These are phyloP conservation scores for Arachnomyces sp. DNA, from an alignment of 2,329 filamentous ascomycete species.

Conservation along the genomic window DNA sequence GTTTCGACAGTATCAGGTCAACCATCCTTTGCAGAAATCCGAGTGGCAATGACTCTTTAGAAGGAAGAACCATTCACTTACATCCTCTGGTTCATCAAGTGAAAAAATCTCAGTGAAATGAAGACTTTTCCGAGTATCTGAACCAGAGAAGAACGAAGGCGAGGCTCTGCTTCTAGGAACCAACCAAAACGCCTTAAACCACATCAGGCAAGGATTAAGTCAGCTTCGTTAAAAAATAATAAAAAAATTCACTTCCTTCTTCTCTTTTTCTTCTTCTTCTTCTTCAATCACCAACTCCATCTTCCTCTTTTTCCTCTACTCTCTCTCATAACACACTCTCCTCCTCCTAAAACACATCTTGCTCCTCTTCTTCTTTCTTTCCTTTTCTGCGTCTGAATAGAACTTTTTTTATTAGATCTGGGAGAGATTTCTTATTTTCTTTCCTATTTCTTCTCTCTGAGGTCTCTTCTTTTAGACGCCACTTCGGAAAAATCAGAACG, in stretches of 20 bases:
- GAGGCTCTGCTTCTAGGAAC: too few species aligned
- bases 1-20: too few species aligned
- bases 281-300: slow-evolving; percentile 2
- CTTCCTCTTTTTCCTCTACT: not conserved
- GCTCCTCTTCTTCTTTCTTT: slow-evolving; percentile 5
- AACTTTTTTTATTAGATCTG: slow-evolving; percentile 7
- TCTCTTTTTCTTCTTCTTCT: slow-evolving; percentile 3
- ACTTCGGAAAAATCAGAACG: not conserved
- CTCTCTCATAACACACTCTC: slow-evolving; percentile 2
- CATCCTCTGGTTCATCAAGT: too few species aligned
- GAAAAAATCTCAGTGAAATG: too few species aligned
- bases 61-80: too few species aligned
- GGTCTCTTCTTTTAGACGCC: slow-evolving; percentile 1
- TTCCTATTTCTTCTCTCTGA: slow-evolving; percentile 3
- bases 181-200: too few species aligned
- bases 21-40: too few species aligned
- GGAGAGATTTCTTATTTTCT: slow-evolving; percentile 4
- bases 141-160: too few species aligned
- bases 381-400: slow-evolving; percentile 1
- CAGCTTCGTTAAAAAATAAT: not conserved
- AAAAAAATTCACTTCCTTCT: slow-evolving; percentile 1
- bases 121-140: too few species aligned
- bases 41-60: too few species aligned
- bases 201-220: too few species aligned
- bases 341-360: slow-evolving; percentile 1